Base-by-base conservation (phyloP, 495 filamentous ascomycete genomes). In the Hypoxylon fuscum region DNA sequence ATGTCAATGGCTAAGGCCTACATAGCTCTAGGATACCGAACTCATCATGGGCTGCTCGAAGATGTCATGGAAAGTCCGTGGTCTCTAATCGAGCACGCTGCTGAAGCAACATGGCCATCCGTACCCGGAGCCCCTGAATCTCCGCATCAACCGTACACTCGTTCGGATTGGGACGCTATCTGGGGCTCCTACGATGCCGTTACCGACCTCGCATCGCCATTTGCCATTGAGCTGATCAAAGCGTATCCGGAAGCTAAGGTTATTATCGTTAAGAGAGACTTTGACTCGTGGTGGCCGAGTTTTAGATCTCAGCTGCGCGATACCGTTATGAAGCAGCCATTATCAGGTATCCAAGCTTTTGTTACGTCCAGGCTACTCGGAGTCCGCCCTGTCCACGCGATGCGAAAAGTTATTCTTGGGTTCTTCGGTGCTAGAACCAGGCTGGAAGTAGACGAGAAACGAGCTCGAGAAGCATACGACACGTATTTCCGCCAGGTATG, bases 241-340 rank as follows among this genome's bases (percentile, higher is more conserved):
- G 72, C 74, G 0, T 83, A 82, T 47, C 80, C 80, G 0, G 71
- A 82, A 15, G 75, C 73, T 7, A 72, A 76, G 48, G 76, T 81
- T 27, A 68, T 82, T 22, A 45, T 81, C 2, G 72, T 76, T 15
- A 54, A 69, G 17, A 62, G 73, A 5, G 59, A 74, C 38, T 68
- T 61, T 45, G 68, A 74, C 1, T 71, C 74, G n/a, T 68, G 62
- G 18, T 81, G 77, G 75, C 57, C 68, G 31, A 63, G 46, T 27
- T 63, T 60, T 14, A 27, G 10, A n/a, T 12, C 41, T 18, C 14
- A 44, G 41, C 6, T 44, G 3, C 41, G 45, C n/a, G 55, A 59
- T 18, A 37, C n/a, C 12, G 48, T 68, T 10, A 12, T 66, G 5
- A 44, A 42, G 12, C 8, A 18, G 49, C 38, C 46, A 1, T 23